phyloP scores from a whole-genome alignment of 1,284 basidiomycete species.

The Phlebopus sp. region DNA sequence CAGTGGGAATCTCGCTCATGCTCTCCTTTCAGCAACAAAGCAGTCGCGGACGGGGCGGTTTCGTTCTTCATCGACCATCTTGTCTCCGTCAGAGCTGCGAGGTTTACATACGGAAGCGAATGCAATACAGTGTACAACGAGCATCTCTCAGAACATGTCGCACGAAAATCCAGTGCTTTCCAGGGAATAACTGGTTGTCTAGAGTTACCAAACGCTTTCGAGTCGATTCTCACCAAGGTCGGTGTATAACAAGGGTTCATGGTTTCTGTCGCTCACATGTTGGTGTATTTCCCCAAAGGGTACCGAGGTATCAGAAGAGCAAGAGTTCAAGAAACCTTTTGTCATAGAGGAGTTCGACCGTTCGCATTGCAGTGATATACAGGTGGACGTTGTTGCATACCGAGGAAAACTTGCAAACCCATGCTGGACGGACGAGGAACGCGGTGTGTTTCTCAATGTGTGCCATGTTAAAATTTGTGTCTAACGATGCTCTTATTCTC shows the following conservation, averaged over 20 bases:
- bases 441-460: slow-evolving; percentile 11
- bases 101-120: slow-evolving; percentile 40
- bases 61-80: slow-evolving; percentile 49
- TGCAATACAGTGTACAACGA: slow-evolving; percentile 29
- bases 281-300: slow-evolving; percentile 17
- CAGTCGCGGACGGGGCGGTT: slow-evolving; percentile 52
- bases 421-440: slow-evolving; percentile 20
- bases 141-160: slow-evolving; percentile 35
- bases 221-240: slow-evolving; percentile 32
- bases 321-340: slow-evolving; percentile 33
- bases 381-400: slow-evolving; percentile 24
- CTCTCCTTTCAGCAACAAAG: slow-evolving; percentile 44
- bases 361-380: slow-evolving; percentile 17
- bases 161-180: slow-evolving; percentile 18
- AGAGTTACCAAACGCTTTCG: slow-evolving; percentile 24
- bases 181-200: slow-evolving; percentile 18
- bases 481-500: slow-evolving; percentile 27
- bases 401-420: slow-evolving; percentile 18
- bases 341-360: slow-evolving; percentile 18
- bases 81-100: slow-evolving; percentile 43
- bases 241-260: background rate
- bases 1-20: slow-evolving; percentile 12
- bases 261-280: background rate
- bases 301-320: slow-evolving; percentile 28
- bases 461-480: background rate